Evolutionary conservation across 257 asterid species (phyloP), one percentile per base, ranked within the genome.

Genomic region (Galeopsis tetrahit): DNA sequence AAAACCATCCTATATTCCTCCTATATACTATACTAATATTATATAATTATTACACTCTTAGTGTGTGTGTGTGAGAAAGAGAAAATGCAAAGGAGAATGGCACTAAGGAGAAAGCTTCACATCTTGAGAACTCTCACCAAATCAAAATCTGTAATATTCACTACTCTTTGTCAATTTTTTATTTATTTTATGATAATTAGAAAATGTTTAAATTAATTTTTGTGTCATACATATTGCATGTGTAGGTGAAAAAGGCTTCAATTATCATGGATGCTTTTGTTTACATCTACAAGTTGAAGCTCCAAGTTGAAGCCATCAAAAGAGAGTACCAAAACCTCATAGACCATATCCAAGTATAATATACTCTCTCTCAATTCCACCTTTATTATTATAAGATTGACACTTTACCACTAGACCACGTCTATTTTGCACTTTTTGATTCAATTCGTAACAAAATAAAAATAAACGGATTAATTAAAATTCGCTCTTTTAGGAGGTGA

Each of bases 231-330:
- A n/a, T n/a, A n/a, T n/a, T 48, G 17, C 0, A 56, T 51, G 51
- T 80, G 80, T 59, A 90, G 95, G 93, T 81, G 83, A 82, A 79
- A 40, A 88, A 46, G 82, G 86, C 87, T 13, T 79, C 79, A 14
- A 88, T 88, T 21, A 80, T 90, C 74, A 82, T 80, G 85, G 96
- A 88, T 85, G 91, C 95, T 69, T 79, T 88, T n/a, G 43, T 85
- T 55, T 88, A 90, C 81, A 90, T 90, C 79, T 76, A 76, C 84
- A 82, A 83, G 77, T 57, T 90, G 68, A 85, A 84, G 81, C 87
- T 85, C 77, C 89, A 86, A 75, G 85, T 90, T 43, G 84, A 90
- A 58, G 91, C 92, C 48, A 82, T 90, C 77, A 80, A 78, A 69
- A 78, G 68, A 73, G 93, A 90, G 78, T 85, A 84, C 59, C 81